A percentile compares a stretch with the other conserved stretches of the same genome.
These are phyloP conservation scores for Pneumocystis wakefieldiae DNA, from an alignment of 1,139 yeast species.

Conservation along the genomic window DNA sequence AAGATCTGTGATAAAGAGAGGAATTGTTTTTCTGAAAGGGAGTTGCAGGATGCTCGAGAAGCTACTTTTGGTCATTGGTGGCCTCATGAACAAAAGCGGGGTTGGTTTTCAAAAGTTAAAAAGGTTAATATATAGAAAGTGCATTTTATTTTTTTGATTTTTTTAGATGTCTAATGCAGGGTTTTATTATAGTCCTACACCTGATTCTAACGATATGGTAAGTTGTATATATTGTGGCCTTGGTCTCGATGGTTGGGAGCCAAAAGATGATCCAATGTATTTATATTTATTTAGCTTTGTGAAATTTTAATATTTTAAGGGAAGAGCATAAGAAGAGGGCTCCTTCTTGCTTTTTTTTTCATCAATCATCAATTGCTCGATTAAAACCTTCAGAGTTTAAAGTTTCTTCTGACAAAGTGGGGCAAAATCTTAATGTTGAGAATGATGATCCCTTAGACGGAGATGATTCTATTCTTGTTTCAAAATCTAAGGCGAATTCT, in stretches of 20 bases:
- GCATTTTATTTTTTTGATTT: background rate
- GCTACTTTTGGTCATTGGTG: slow-evolving; percentile 40
- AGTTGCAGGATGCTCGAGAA: slow-evolving; percentile 32
- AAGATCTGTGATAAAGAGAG: slow-evolving; percentile 6
- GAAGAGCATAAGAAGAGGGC: slow-evolving; percentile 28
- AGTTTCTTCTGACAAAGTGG: slow-evolving; percentile 8
- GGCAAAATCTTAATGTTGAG: slow-evolving; percentile 3
- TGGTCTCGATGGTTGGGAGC: slow-evolving; percentile 59
- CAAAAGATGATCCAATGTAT: slow-evolving; percentile 43
- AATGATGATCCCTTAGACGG: slow-evolving; percentile 2
- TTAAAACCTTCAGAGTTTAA: slow-evolving; percentile 3
- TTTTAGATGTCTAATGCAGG: slow-evolving; percentile 46
- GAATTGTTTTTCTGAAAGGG: slow-evolving; percentile 28
- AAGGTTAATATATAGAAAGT: slow-evolving; percentile 28
- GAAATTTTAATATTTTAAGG: background rate
- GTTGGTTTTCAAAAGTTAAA: slow-evolving; percentile 18
- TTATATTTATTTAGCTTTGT: slow-evolving; percentile 30
- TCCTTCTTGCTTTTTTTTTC: slow-evolving; percentile 38
- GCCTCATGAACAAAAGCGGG: slow-evolving; percentile 36
- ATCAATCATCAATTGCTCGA: slow-evolving; percentile 8
- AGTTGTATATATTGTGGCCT: slow-evolving; percentile 58
- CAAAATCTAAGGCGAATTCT: background rate
- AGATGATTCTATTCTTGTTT: background rate
- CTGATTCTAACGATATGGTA: slow-evolving; percentile 46
- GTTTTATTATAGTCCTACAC: slow-evolving; percentile 52